These are phyloP conservation scores for Arthrocladium fulminans DNA, from an alignment of 2,329 filamentous ascomycete genomes.

Conservation along the genomic window DNA sequence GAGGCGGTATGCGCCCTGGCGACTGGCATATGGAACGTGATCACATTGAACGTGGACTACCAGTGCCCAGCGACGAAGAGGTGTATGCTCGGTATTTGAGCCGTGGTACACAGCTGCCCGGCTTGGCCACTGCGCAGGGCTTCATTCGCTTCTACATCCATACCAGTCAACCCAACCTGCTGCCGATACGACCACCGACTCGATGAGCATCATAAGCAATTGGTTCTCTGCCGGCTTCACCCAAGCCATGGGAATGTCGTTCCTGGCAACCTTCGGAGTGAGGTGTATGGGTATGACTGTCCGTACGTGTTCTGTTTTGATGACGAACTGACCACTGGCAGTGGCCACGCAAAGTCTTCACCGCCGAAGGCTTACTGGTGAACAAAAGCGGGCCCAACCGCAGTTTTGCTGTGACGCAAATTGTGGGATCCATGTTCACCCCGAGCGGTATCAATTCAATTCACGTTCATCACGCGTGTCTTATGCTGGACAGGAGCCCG, in stretches of 20 bases:
- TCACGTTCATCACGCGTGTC: slow-evolving; percentile 11
- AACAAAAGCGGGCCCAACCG: slow-evolving; percentile 16
- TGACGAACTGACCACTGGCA: neutral
- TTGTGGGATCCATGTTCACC: slow-evolving; percentile 5
- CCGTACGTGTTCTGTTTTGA: neutral
- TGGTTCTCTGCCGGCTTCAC: slow-evolving; percentile 13
- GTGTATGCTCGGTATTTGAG: neutral
- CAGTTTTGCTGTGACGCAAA: slow-evolving; percentile 9
- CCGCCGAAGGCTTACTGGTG: slow-evolving; percentile 12
- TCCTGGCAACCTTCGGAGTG: slow-evolving; percentile 12
- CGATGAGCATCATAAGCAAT: slow-evolving; percentile 7
- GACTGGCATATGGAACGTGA: neutral
- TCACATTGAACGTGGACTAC: neutral
- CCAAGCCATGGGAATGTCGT: slow-evolving; percentile 11
- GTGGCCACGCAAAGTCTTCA: slow-evolving; percentile 8
- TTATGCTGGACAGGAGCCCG: slow-evolving; percentile 9
- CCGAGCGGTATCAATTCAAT: slow-evolving; percentile 7
- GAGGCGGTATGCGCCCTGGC: neutral
- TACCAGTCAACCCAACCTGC: slow-evolving; percentile 3
- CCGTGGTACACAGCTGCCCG: neutral
- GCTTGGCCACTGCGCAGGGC: slow-evolving; percentile 3
- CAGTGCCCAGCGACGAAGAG: slow-evolving; percentile 3
- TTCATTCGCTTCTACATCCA: slow-evolving; percentile 5
- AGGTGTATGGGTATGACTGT: slow-evolving; percentile 6
- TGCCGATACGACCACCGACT: neutral